Conservation (phyloP, 345 rosid genomes). For the Kandelia obovata region DNA sequence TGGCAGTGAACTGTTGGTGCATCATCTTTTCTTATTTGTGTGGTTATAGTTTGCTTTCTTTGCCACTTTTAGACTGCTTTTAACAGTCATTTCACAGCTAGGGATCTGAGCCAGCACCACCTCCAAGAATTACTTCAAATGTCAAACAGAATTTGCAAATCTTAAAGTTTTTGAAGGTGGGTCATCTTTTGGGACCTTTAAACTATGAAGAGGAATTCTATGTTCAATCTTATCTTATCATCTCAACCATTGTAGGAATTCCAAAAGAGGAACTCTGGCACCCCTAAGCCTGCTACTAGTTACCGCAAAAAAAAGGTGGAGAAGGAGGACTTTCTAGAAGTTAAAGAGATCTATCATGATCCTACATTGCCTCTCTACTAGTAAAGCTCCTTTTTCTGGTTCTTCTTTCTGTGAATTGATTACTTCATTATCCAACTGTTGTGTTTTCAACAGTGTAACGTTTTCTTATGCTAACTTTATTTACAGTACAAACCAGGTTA, state of each 20-base stretch:
- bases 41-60: neutral
- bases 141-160: constrained; percentile 85
- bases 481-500: constrained; percentile 72
- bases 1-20: neutral
- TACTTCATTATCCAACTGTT: constrained; percentile 7
- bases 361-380: constrained; percentile 70
- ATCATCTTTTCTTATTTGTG: neutral
- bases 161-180: constrained; percentile 74
- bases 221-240: constrained; percentile 10
- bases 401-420: constrained; percentile 11
- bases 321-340: constrained; percentile 68
- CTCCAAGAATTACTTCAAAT: constrained; percentile 86
- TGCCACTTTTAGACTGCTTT: constrained; percentile 4
- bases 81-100: constrained; percentile 26
- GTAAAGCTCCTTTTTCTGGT: constrained; percentile 43
- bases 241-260: constrained; percentile 43
- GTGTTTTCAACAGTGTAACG: constrained; percentile 12
- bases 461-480: constrained; percentile 26
- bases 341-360: constrained; percentile 60
- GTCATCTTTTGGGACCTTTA: constrained; percentile 5
- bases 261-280: constrained; percentile 50
- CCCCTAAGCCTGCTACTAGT: constrained; percentile 80
- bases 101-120: constrained; percentile 66
- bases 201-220: neutral
- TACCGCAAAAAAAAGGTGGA: constrained; percentile 73